Evolutionary conservation across 2,329 filamentous ascomycete genomes (phyloP).

Genomic region (Hypocrella siamensis): DNA sequence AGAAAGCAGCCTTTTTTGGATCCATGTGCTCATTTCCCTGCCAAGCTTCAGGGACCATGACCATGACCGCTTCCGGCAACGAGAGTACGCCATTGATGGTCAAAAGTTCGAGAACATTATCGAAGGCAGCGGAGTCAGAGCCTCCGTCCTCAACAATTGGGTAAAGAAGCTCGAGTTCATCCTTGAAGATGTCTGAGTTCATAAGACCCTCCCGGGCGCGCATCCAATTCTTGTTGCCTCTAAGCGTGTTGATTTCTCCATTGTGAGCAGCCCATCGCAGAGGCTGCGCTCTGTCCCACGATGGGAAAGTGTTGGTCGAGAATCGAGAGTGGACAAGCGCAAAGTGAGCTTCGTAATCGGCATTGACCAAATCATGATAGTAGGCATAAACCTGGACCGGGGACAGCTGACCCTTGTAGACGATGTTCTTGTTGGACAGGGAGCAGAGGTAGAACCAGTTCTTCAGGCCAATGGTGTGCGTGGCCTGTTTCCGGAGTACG

Average conservation of each 20-base stretch:
- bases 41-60: slow-evolving; percentile 98
- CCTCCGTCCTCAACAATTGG: slow-evolving; percentile 94
- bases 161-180: slow-evolving; percentile 80
- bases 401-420: slow-evolving; percentile 94
- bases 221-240: slow-evolving; percentile 99
- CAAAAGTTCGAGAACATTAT: slow-evolving; percentile 87
- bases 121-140: slow-evolving; percentile 91
- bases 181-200: slow-evolving; percentile 82
- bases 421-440: slow-evolving; percentile 93
- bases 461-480: slow-evolving; percentile 84
- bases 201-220: slow-evolving; percentile 88
- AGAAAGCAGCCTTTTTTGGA: slow-evolving; percentile 89
- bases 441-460: slow-evolving; percentile 99
- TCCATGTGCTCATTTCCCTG: slow-evolving; percentile 88
- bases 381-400: slow-evolving; percentile 95
- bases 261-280: slow-evolving; percentile 96
- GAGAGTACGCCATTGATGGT: slow-evolving; percentile 94
- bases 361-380: slow-evolving; percentile 91
- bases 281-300: slow-evolving; percentile 94
- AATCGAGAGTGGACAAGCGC: slow-evolving; percentile 94
- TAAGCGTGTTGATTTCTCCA: slow-evolving; percentile 93
- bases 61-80: slow-evolving; percentile 89
- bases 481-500: slow-evolving; percentile 84
- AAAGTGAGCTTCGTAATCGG: slow-evolving; percentile 95
- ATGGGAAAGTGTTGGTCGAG: slow-evolving; percentile 96